Evolutionary conservation across 805 yeast genomes (phyloP), one percentile per base, ranked within the genome.

Genomic region (Isabelozyma gotoi): DNA sequence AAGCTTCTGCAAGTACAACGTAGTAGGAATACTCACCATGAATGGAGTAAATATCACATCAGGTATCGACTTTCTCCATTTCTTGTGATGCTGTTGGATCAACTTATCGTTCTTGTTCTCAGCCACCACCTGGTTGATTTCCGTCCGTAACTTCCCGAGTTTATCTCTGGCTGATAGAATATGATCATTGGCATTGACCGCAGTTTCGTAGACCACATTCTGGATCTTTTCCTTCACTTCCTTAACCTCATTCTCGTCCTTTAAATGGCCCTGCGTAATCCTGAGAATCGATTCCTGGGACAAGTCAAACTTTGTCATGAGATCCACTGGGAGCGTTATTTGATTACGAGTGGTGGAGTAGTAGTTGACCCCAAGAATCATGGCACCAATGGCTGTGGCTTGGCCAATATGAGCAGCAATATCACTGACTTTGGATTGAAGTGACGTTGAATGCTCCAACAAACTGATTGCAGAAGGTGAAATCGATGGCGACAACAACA

Each of bases 361-460:
- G 60, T 74, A 85, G 18, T 70, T 68, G 38, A 82, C 57, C 0
- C 85, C 87, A 40, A 84, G 65, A 11, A 88, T 70, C 62, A 79
- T 71, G 2, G 85, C 74, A 1, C 88, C 82, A 10, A 88, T 71
- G 0, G 90, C 83, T 0, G 84, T 78, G 1, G 94, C 87, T 60
- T 88, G 95, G 5, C 96, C 96, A 32, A 88, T 64, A 62, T 88
- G 96, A 0, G 95, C 94, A 8, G 81, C 76, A 7, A 84, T 76
- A 47, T 85, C 88, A 27, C 81, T 73, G 7, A 81, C 64, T 4
- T 59, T 50, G 14, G 62, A 61, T 45, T 75, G 78, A n/a, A 81
- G 56, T 5, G 48, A 49, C 0, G 73, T 63, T 36, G 80, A 73
- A 18, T 63, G 56, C 46, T 77, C 80, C 27, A 85, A 59, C 24